Evolutionary conservation across 257 asterid genomes (phyloP).

Genomic region (Striga asiatica): DNA sequence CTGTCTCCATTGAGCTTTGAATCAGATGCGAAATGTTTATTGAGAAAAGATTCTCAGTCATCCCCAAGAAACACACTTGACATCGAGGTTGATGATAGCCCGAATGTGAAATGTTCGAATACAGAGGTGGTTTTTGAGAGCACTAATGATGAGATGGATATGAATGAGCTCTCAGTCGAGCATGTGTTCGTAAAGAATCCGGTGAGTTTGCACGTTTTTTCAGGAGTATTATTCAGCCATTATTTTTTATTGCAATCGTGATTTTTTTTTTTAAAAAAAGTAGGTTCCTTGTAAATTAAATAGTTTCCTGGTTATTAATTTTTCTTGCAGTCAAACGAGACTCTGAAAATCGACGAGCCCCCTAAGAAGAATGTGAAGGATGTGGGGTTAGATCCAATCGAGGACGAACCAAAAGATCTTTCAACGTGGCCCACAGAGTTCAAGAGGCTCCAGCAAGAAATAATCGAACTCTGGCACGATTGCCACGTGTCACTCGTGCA

Average conservation of each 20-base stretch:
- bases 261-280: no score
- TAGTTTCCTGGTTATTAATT: not conserved
- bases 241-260: no score
- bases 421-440: constrained; percentile 71
- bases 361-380: constrained; percentile 50
- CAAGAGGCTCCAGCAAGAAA: constrained; percentile 62
- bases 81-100: constrained; percentile 36
- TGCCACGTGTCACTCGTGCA: constrained; percentile 78
- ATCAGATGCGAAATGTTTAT: constrained; percentile 19
- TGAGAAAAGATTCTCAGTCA: constrained; percentile 35
- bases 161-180: constrained; percentile 24
- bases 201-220: constrained; percentile 21
- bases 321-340: constrained; percentile 28
- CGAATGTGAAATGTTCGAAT: constrained; percentile 21
- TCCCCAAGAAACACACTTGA: constrained; percentile 37
- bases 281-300: no score
- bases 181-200: constrained; percentile 3
- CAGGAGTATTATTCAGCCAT: no score
- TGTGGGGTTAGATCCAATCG: constrained; percentile 79
- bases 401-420: constrained; percentile 39
- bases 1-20: constrained; percentile 28
- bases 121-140: constrained; percentile 14
- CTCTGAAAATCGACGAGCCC: constrained; percentile 20
- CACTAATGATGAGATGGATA: constrained; percentile 18
- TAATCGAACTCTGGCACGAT: constrained; percentile 71